These are phyloP conservation scores for Phyllosticta citrichinensis DNA, from an alignment of 2,329 filamentous ascomycete species.

Conservation along the genomic window DNA sequence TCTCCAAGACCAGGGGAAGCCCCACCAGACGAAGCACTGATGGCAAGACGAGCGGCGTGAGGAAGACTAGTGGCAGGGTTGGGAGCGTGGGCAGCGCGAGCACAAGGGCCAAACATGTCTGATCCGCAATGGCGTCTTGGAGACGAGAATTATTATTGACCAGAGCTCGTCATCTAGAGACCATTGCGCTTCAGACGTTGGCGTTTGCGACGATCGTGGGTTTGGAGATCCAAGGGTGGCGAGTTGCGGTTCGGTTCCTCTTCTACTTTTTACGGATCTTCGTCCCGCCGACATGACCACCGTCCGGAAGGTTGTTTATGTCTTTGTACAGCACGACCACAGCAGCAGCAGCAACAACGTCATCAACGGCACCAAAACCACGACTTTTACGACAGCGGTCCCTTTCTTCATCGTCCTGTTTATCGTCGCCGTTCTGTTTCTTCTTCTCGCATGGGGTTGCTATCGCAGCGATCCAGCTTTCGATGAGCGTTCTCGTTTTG, in stretches of 20 bases:
- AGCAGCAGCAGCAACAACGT: neutral
- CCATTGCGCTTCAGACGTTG: neutral
- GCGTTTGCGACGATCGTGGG: constrained; percentile 1
- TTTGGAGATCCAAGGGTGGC: neutral
- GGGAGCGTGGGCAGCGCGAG: constrained; percentile 32
- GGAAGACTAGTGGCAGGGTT: constrained; percentile 42
- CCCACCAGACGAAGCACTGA: constrained; percentile 37
- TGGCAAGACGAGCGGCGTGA: constrained; percentile 35
- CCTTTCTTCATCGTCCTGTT: neutral
- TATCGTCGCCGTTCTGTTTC: neutral
- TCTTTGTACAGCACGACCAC: neutral
- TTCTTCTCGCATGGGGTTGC: neutral
- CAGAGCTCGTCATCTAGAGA: constrained; percentile 1
- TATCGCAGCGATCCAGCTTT: neutral
- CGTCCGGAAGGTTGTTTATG: neutral
- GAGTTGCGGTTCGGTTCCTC: neutral
- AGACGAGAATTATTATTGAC: constrained; percentile 6
- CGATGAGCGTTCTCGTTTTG: neutral
- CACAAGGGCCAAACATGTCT: constrained; percentile 7
- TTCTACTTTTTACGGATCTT: neutral
- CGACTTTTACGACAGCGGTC: neutral
- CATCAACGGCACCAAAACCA: neutral
- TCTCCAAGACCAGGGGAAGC: constrained; percentile 35
- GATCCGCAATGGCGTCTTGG: neutral
- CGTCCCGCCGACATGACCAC: neutral